These are phyloP conservation scores for Fusarium pseudonygamai DNA, from an alignment of 2,329 filamentous ascomycete species.

Conservation along the genomic window DNA sequence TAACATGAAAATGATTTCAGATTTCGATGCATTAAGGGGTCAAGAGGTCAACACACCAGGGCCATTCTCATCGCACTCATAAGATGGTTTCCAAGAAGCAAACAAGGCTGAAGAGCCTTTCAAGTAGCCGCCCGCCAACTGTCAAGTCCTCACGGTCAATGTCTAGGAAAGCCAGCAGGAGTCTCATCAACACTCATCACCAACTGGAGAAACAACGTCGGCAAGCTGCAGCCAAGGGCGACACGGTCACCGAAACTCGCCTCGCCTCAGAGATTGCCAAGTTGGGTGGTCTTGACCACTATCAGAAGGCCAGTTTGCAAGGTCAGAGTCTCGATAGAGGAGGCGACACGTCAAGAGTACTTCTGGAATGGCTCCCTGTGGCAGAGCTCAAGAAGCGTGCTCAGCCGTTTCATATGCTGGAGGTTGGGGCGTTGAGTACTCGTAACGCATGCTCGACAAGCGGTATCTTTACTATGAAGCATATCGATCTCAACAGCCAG, in stretches of 20 bases:
- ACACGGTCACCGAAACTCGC: slow-evolving; percentile 56
- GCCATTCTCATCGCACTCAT: background rate
- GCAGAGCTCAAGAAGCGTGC: slow-evolving; percentile 39
- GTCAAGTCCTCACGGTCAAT: slow-evolving; percentile 64
- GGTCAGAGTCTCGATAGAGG: slow-evolving; percentile 73
- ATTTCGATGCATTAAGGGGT: background rate
- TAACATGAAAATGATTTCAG: slow-evolving; percentile 27
- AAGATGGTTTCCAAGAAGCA: slow-evolving; percentile 60
- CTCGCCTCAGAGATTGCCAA: slow-evolving; percentile 64
- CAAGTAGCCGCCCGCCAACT: slow-evolving; percentile 65
- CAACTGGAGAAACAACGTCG: slow-evolving; percentile 69
- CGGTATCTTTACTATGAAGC: slow-evolving; percentile 74
- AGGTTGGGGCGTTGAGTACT: slow-evolving; percentile 87
- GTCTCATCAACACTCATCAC: slow-evolving; percentile 73
- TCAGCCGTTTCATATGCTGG: slow-evolving; percentile 72
- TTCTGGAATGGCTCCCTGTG: slow-evolving; percentile 69
- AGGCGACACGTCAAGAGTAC: slow-evolving; percentile 71
- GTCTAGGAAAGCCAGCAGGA: slow-evolving; percentile 70
- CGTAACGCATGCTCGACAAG: slow-evolving; percentile 85
- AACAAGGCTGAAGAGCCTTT: slow-evolving; percentile 54
- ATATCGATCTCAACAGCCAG: slow-evolving; percentile 93
- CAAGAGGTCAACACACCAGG: background rate
- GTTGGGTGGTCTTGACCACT: slow-evolving; percentile 69
- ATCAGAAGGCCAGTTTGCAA: slow-evolving; percentile 74
- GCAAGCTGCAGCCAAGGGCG: slow-evolving; percentile 64